Percentiles rank a stretch among this genome's conserved stretches.
phyloP scores from a whole-genome alignment of 2,329 filamentous ascomycete species.

The Chaetomium sp. region DNA sequence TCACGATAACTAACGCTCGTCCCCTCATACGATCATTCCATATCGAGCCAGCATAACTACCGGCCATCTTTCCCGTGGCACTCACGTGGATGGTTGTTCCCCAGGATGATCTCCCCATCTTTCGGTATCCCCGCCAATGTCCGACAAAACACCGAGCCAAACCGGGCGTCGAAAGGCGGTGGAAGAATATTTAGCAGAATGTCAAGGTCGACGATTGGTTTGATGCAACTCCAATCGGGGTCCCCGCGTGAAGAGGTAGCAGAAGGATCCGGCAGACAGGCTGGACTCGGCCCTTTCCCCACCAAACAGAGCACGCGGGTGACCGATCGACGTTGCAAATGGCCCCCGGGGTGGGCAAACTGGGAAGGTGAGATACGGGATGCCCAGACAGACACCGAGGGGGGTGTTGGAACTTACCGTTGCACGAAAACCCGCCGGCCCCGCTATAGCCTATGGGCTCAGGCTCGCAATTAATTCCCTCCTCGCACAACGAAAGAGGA shows the following conservation, averaged over 20 bases:
- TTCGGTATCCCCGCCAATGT: neutral
- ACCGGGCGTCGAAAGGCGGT: neutral
- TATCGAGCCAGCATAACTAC: neutral
- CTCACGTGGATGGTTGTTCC: neutral
- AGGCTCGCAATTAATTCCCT: neutral
- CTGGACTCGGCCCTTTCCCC: neutral
- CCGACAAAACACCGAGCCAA: constrained; percentile 1
- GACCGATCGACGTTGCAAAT: constrained; percentile 3
- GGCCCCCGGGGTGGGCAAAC: neutral
- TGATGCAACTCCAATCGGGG: neutral
- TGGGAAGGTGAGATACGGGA: constrained; percentile 17
- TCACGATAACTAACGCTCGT: neutral
- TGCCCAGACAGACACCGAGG: constrained; percentile 2
- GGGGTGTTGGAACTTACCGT: neutral
- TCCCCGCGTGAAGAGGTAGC: neutral
- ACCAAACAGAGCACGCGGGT: neutral
- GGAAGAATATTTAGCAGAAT: constrained; percentile 7
- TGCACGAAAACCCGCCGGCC: neutral
- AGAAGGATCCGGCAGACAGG: neutral
- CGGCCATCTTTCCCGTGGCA: neutral
- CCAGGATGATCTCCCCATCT: neutral
- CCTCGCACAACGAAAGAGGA: neutral
- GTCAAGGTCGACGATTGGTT: neutral
- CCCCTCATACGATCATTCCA: neutral
- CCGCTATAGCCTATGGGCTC: neutral